These are phyloP conservation scores for Gossypioides kirkii DNA, from an alignment of 345 rosid species.

Conservation along the genomic window DNA sequence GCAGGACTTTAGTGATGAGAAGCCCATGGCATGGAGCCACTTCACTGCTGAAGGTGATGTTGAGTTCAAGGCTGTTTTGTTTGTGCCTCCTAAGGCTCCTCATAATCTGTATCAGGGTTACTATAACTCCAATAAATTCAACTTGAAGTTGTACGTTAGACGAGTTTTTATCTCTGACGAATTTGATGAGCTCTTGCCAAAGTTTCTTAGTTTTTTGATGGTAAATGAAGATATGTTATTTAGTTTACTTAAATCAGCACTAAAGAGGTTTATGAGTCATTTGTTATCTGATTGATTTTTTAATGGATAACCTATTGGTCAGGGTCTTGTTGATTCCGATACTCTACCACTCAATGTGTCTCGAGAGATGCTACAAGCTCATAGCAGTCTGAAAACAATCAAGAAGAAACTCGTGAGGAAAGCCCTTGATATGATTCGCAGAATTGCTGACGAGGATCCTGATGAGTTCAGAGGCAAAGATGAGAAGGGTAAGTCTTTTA, in stretches of 20 bases:
- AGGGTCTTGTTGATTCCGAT: constrained; percentile 99
- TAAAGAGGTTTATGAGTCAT: not conserved
- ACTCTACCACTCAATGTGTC: constrained; percentile 92
- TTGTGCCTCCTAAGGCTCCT: constrained; percentile 97
- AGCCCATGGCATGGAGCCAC: constrained; percentile 92
- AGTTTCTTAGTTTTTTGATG: constrained; percentile 88
- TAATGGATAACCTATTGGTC: constrained; percentile 25
- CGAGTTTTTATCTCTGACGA: constrained; percentile 98
- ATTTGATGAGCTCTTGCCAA: constrained; percentile 94
- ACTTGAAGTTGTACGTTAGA: constrained; percentile 88
- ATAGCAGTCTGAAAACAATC: constrained; percentile 90
- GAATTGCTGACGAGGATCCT: constrained; percentile 90
- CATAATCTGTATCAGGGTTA: constrained; percentile 91
- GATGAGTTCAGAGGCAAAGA: constrained; percentile 72
- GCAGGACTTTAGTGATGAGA: constrained; percentile 85
- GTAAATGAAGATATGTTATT: constrained; percentile 28
- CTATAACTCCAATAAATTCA: constrained; percentile 78
- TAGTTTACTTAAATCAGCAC: not conserved
- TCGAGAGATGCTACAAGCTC: constrained; percentile 97
- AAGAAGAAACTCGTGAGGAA: constrained; percentile 95
- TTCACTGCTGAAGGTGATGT: constrained; percentile 98
- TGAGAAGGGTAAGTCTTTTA: constrained; percentile 48
- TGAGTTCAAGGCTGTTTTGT: constrained; percentile 89
- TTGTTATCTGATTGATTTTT: not conserved
- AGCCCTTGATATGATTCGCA: constrained; percentile 96